Evolutionary conservation across 108 stramenopile genomes (phyloP), one percentile per base, ranked within the genome.

Genomic region (Fragilaria crotonensis): DNA sequence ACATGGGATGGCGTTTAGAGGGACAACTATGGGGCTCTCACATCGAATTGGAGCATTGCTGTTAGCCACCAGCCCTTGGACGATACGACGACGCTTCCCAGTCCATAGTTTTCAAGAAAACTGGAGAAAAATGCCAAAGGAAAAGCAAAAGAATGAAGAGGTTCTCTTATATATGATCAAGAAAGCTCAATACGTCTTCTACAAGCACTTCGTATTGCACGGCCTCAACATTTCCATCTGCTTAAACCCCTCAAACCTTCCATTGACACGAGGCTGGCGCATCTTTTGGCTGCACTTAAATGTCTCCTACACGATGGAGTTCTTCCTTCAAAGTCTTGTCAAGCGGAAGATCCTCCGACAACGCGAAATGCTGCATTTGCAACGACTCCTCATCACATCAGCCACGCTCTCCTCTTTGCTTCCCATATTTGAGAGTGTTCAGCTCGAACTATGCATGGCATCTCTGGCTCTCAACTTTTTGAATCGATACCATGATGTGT

Each of bases 141-240:
- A 4, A 48, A 23, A 33, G 30, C 45, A 41, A 51, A 4, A 59
- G 46, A 2, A 26, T 22, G 31, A 31, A 23, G 73, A 81, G 58
- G 50, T 59, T 0, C 33, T 68, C 17, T 41, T 93, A 67, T 93
- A 93, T 71, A 81, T 68, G n/a, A 73, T 89, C 66, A 93, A 89
- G 45, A 93, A 93, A 57, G 65, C 64, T 41, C 91, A 93, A 61
- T 93, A 93, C 54, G 27, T 93, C 2, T 87, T 93, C 47, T 93
- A 93, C 72, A 93, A 93, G 49, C 87, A 93, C 50, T 72, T 76
- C 33, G 66, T 93, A 32, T 60, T 87, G 45, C 91, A 93, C 53
- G 91, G 91, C 18, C 27, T 93, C 20, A 87, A 89, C 55, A 67
- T 87, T 0, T 81, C 81, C 3, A 31, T 78, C 33, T n/a, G n/a